Evolutionary conservation across 1,284 basidiomycete species (phyloP).

Genomic region (Irpex rosettiformis): DNA sequence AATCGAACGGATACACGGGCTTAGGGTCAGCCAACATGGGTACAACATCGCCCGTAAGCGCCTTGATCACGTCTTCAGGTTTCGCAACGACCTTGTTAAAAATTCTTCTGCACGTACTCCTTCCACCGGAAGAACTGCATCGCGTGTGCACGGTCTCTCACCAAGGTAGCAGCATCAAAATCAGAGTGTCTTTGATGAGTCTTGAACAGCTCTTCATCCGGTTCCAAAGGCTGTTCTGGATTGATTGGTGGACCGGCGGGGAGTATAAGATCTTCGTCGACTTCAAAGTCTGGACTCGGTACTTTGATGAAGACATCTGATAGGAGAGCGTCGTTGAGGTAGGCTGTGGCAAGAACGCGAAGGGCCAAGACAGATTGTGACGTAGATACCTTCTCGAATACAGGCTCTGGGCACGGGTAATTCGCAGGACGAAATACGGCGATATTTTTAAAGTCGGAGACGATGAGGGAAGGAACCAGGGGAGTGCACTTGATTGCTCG

Average conservation of each 20-base stretch:
- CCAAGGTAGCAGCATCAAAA: conserved; percentile 1
- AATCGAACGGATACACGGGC: neutral
- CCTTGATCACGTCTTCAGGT: neutral
- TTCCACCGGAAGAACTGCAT: conserved; percentile 5
- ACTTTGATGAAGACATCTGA: neutral
- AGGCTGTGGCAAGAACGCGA: neutral
- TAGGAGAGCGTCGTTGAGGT: neutral
- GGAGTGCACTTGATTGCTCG: no score
- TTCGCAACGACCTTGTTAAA: neutral
- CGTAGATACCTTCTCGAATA: neutral
- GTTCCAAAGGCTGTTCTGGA: neutral
- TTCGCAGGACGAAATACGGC: conserved; percentile 2
- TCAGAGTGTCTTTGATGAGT: conserved; percentile 1
- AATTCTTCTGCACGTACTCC: neutral
- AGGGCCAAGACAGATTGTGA: neutral
- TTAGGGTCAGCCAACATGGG: neutral
- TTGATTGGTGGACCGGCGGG: conserved; percentile 5
- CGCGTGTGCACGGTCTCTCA: neutral
- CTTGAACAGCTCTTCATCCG: conserved; percentile 5
- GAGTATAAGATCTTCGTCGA: neutral
- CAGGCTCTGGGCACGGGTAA: neutral
- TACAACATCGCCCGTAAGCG: neutral
- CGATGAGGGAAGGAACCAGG: no score
- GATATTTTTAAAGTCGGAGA: conserved; percentile 3
- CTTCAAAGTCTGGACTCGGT: neutral